A percentile compares a stretch with the other conserved stretches of the same genome.
Conservation (phyloP, 2,329 filamentous ascomycete species). For the Colletotrichum filicis region DNA sequence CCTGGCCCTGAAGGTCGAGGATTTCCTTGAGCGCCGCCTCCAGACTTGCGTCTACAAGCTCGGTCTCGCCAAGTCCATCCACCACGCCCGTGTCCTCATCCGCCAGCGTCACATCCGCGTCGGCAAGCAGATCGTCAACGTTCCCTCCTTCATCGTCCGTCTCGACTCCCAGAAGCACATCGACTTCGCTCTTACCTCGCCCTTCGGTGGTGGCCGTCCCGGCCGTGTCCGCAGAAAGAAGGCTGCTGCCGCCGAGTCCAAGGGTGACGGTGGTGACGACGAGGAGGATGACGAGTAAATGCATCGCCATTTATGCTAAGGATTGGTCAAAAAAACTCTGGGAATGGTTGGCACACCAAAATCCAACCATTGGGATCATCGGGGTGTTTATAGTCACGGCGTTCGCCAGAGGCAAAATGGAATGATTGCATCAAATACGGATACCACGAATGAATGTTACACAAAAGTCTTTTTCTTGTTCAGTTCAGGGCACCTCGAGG, state of each 20-base stretch:
- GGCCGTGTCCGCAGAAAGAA: constrained; percentile 99
- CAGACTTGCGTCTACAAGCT: constrained; percentile 99
- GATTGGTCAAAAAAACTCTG: constrained; percentile 33
- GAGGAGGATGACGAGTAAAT: constrained; percentile 86
- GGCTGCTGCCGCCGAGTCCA: constrained; percentile 89
- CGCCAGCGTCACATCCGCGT: constrained; percentile 99
- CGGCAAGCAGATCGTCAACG: constrained; percentile 99
- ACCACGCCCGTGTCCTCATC: constrained; percentile 99
- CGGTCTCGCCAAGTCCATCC: constrained; percentile 99
- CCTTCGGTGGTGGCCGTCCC: constrained; percentile 96
- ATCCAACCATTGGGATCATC: constrained; percentile 49
- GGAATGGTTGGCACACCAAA: constrained; percentile 45
- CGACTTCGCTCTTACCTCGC: constrained; percentile 97
- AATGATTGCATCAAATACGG: constrained; percentile 46
- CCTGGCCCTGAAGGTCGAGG: constrained; percentile 97
- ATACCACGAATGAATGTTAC: constrained; percentile 36
- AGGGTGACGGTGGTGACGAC: constrained; percentile 81
- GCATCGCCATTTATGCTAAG: constrained; percentile 40
- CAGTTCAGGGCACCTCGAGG: constrained; percentile 3
- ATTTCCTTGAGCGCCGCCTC: constrained; percentile 99
- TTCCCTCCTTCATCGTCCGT: constrained; percentile 98
- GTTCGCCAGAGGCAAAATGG: constrained; percentile 62
- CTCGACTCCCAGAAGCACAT: constrained; percentile 99
- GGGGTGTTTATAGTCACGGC: constrained; percentile 61
- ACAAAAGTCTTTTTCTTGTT: constrained; percentile 29